Percentiles rank a stretch among this genome's conserved stretches.
phyloP scores from a whole-genome alignment of 2,329 filamentous ascomycete species.

The Sarocladiaceae sp. region DNA sequence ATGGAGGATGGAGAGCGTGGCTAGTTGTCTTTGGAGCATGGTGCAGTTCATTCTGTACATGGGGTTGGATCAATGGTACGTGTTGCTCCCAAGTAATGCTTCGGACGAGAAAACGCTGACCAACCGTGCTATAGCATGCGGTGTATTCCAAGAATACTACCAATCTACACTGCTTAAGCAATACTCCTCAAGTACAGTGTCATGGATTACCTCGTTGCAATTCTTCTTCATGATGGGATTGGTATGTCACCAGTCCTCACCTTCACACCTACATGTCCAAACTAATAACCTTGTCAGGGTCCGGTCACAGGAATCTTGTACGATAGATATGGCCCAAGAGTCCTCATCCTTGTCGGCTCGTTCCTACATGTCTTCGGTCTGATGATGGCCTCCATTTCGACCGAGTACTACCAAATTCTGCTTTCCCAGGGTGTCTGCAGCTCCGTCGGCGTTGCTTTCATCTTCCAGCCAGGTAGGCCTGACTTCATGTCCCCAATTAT shows the following conservation, averaged over 20 bases:
- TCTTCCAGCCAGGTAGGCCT: slow-evolving; percentile 19
- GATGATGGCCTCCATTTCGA: slow-evolving; percentile 49
- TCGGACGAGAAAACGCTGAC: not conserved
- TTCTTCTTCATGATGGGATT: slow-evolving; percentile 47
- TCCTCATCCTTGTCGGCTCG: slow-evolving; percentile 26
- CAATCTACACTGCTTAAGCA: slow-evolving; percentile 37
- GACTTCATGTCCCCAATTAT: too few species aligned
- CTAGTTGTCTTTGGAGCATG: slow-evolving; percentile 11
- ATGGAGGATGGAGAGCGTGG: slow-evolving; percentile 53
- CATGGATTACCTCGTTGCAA: slow-evolving; percentile 56
- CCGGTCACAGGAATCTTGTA: slow-evolving; percentile 24
- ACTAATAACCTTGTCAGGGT: slow-evolving; percentile 16
- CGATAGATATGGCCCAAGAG: slow-evolving; percentile 29
- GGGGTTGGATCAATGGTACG: slow-evolving; percentile 30
- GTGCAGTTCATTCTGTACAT: slow-evolving; percentile 27
- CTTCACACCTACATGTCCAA: too few species aligned
- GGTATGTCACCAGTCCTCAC: too few species aligned
- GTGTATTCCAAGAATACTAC: slow-evolving; percentile 55
- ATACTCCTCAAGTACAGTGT: slow-evolving; percentile 47
- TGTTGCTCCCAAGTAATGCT: not conserved
- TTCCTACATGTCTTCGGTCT: slow-evolving; percentile 49
- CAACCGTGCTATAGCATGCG: slow-evolving; percentile 25
- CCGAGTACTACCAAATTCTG: slow-evolving; percentile 28
- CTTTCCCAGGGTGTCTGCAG: slow-evolving; percentile 26
- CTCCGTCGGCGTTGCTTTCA: slow-evolving; percentile 21